Base-by-base conservation (phyloP, 2,329 filamentous ascomycete genomes). In the Fusarium subtropicale region DNA sequence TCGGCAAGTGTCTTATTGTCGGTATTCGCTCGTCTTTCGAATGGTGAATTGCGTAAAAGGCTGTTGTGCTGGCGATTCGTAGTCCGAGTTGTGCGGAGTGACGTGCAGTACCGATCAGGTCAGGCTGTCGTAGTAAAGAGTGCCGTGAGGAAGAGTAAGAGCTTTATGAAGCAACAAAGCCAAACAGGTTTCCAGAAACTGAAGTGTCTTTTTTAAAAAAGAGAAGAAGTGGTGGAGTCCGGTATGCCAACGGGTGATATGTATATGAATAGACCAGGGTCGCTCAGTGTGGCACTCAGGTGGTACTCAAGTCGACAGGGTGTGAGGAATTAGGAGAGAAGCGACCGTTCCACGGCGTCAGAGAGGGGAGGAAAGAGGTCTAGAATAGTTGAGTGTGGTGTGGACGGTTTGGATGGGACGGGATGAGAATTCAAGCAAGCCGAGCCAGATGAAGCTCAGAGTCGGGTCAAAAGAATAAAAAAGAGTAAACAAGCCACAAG, bases 191-290 rank as follows among this genome's bases (percentile, higher is more conserved):
- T 38, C 28, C 20, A 41, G 30, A 16, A 15, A 39, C 22, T 41
- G 30, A 33, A 39, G 39, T 46, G 46, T 56, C 26, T 46, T 47
- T 62, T 42, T 58, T 34, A 48, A 58, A 33, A 60, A 54, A 56
- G 41, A 66, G 53, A 56, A 45, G 34, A 46, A 44, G 46, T 54
- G 36, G 46, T 70, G 63, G 51, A 68, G 58, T 50, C 34, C 18
- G 12, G 55, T 71, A 52, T 57, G 51, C 67, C 51, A 71, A 71
- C 38, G 51, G 48, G 45, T 44, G 55, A 56, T 70, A 64, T 71
- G 54, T 70, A 64, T 71, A 71, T 64, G 63, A 58, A 39, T 28
- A 56, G 63, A 60, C 67, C 44, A 68, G 63, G 63, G 52, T 66
- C 47, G 55, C 56, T 57, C 52, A 56, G 36, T n/a, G 52, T 65